Evolutionary conservation across 352 stramenopile species (phyloP).

Genomic region (Pythium sukuiense): DNA sequence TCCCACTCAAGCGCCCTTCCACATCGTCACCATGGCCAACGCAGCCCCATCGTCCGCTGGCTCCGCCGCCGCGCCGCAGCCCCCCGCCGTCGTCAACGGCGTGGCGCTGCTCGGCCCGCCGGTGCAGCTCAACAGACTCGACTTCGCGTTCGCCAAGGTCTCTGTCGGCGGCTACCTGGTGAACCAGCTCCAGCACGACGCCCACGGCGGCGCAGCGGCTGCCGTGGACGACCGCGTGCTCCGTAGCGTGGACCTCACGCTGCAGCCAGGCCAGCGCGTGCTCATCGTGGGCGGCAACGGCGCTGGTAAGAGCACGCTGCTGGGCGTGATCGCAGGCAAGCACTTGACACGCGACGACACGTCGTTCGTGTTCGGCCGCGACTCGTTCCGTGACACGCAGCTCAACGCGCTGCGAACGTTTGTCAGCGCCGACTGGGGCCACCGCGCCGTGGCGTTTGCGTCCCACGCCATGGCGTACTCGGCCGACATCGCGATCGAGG

Average conservation of each 20-base stretch:
- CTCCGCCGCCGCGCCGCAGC: conserved; percentile 1
- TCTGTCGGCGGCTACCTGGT: conserved; percentile 59
- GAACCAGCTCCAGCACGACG: conserved; percentile 57
- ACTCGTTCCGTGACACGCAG: conserved; percentile 95
- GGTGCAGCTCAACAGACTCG: conserved; percentile 57
- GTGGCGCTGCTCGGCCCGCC: conserved; percentile 30
- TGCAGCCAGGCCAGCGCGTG: conserved; percentile 85
- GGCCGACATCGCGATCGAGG: conserved; percentile 94
- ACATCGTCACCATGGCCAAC: conserved; percentile 18
- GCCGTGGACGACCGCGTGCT: conserved; percentile 75
- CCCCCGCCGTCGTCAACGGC: conserved; percentile 22
- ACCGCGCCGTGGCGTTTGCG: conserved; percentile 95
- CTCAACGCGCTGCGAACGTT: conserved; percentile 94
- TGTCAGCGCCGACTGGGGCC: conserved; percentile 96
- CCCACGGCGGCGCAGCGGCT: conserved; percentile 8
- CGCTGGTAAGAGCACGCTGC: conserved; percentile 93
- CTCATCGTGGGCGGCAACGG: conserved; percentile 96
- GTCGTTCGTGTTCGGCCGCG: conserved; percentile 80
- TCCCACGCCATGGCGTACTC: conserved; percentile 83
- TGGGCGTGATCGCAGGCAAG: conserved; percentile 93
- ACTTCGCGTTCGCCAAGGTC: conserved; percentile 79
- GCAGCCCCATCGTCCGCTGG: background rate
- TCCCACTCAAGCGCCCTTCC: background rate
- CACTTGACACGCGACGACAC: conserved; percentile 92
- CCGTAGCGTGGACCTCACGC: conserved; percentile 79